Evolutionary conservation across 352 stramenopile species (phyloP).

Genomic region (Globisporangium cylindrosporum): DNA sequence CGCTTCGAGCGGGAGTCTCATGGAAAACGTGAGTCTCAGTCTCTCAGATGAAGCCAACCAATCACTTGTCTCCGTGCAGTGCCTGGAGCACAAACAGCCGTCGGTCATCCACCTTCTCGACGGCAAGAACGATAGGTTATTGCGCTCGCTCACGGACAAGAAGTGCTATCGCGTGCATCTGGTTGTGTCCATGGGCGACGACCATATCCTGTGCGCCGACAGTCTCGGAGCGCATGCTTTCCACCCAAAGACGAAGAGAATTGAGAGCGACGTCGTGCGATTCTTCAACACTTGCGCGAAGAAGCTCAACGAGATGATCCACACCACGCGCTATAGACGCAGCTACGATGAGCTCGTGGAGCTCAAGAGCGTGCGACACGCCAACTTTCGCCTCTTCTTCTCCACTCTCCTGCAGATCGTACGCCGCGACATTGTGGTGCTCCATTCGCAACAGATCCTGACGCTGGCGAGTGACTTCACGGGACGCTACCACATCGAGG

Average conservation of each 20-base stretch:
- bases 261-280: constrained; percentile 51
- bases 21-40: constrained; percentile 36
- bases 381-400: constrained; percentile 39
- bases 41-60: constrained; percentile 28
- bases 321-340: constrained; percentile 31
- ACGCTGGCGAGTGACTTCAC: constrained; percentile 67
- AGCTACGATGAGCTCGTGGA: constrained; percentile 48
- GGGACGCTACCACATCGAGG: constrained; percentile 38
- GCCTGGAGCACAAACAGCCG: constrained; percentile 34
- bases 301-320: constrained; percentile 36
- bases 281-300: constrained; percentile 40
- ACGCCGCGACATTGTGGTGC: constrained; percentile 39
- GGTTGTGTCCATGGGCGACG: constrained; percentile 42
- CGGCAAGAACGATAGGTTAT: constrained; percentile 17
- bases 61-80: constrained; percentile 39
- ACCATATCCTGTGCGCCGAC: constrained; percentile 55
- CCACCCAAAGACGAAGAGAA: constrained; percentile 23
- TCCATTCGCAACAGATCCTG: constrained; percentile 73
- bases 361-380: constrained; percentile 31
- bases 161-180: constrained; percentile 34
- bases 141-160: constrained; percentile 32
- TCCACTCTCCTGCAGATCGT: constrained; percentile 37
- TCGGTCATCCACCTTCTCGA: constrained; percentile 32
- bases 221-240: constrained; percentile 54
- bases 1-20: constrained; percentile 46